Evolutionary conservation across 2,329 filamentous ascomycete genomes (phyloP).

Genomic region (Cordyceps tenuipes): DNA sequence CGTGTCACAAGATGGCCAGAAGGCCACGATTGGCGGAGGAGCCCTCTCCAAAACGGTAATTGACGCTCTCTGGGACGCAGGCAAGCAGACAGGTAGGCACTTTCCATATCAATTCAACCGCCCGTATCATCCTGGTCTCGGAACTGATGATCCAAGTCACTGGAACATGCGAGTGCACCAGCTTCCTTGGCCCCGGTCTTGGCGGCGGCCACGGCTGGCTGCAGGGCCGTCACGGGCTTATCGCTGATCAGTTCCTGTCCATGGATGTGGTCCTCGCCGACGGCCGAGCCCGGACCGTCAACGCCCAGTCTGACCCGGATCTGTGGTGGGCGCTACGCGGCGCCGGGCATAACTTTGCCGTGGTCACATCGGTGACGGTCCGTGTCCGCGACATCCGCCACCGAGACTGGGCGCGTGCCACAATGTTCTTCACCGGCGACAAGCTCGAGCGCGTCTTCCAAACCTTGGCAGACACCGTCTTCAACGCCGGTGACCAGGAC

Average conservation of each 20-base stretch:
- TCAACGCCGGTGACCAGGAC: conserved; percentile 35
- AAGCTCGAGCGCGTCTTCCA: conserved; percentile 41
- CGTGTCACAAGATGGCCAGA: conserved; percentile 33
- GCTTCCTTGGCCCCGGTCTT: conserved; percentile 40
- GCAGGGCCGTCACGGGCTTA: conserved; percentile 44
- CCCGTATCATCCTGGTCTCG: background rate
- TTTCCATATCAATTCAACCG: too few relatives aligned
- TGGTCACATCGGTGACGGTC: conserved; percentile 41
- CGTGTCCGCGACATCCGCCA: conserved; percentile 40
- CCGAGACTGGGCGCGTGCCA: conserved; percentile 34
- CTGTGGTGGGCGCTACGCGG: conserved; percentile 52
- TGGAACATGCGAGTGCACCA: conserved; percentile 45
- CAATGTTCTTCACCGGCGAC: conserved; percentile 37
- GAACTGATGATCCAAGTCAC: conserved; percentile 28
- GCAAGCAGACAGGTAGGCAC: conserved; percentile 39
- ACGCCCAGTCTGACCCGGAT: conserved; percentile 39
- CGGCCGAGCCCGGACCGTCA: conserved; percentile 32
- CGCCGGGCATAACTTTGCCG: conserved; percentile 52
- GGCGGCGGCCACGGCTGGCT: conserved; percentile 51
- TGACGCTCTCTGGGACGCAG: conserved; percentile 39
- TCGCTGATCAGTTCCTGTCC: conserved; percentile 44
- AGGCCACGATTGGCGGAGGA: conserved; percentile 41
- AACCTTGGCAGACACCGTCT: conserved; percentile 35
- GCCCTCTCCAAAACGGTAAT: conserved; percentile 36
- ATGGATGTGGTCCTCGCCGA: conserved; percentile 44